Evolutionary conservation across 106 monocot genomes (phyloP).

Genomic region (Dactylorhiza incarnata): DNA sequence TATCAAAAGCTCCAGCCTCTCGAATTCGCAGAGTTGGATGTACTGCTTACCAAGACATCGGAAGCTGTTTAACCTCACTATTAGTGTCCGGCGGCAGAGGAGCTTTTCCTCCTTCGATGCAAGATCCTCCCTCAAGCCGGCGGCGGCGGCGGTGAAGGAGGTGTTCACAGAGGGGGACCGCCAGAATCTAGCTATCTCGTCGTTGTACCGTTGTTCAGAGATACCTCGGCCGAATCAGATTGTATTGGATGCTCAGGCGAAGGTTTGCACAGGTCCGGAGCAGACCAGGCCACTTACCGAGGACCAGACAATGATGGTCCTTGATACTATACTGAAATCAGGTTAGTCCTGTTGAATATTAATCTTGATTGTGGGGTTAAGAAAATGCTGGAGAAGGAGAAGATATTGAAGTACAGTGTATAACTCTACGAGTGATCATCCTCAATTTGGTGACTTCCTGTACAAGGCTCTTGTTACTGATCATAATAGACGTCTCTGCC

Average conservation of each 20-base stretch:
- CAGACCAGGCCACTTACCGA: constrained; percentile 82
- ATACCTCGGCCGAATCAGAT: constrained; percentile 62
- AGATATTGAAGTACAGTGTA: too few relatives aligned
- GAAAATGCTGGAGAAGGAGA: too few relatives aligned
- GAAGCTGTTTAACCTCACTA: constrained; percentile 5
- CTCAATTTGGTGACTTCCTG: too few relatives aligned
- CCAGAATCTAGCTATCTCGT: constrained; percentile 56
- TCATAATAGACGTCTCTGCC: too few relatives aligned
- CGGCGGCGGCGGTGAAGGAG: constrained; percentile 18
- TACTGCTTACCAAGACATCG: neutral
- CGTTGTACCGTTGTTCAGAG: constrained; percentile 46
- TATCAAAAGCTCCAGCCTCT: neutral
- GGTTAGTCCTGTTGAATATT: constrained; percentile 28
- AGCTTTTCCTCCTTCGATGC: neutral
- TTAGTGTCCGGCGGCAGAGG: neutral
- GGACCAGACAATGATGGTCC: constrained; percentile 71
- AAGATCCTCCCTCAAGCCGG: constrained; percentile 12
- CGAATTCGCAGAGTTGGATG: constrained; percentile 6
- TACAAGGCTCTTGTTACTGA: too few relatives aligned
- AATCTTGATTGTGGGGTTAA: too few relatives aligned
- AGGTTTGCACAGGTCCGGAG: constrained; percentile 89
- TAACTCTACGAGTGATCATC: too few relatives aligned
- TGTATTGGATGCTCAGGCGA: constrained; percentile 81
- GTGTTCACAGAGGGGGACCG: constrained; percentile 16
- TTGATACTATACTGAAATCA: constrained; percentile 85